A percentile compares a stretch with the other conserved stretches of the same genome.
These are phyloP conservation scores for Stachybotrys echinatus DNA, from an alignment of 2,329 filamentous ascomycete genomes.

Conservation along the genomic window DNA sequence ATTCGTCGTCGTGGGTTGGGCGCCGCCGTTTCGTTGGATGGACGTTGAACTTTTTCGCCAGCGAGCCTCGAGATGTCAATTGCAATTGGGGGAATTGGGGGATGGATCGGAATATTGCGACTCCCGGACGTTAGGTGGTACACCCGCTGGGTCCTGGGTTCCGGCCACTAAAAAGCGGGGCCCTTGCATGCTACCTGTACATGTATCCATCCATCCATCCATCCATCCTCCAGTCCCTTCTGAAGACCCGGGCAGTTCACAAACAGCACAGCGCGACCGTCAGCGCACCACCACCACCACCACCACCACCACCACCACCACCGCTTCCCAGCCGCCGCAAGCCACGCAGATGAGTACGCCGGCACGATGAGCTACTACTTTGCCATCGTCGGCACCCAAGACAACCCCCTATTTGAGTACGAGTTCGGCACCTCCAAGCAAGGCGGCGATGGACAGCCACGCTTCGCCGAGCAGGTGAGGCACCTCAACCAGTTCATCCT, in stretches of 20 bases:
- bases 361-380: slow-evolving; percentile 94
- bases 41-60: background rate
- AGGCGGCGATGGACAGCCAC: slow-evolving; percentile 85
- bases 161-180: background rate
- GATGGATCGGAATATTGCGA: slow-evolving; percentile 22
- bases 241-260: too few species aligned
- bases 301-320: background rate
- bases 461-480: slow-evolving; percentile 81
- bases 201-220: too few species aligned
- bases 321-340: background rate
- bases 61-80: background rate
- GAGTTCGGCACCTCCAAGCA: slow-evolving; percentile 96
- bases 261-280: too few species aligned
- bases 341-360: slow-evolving; percentile 18
- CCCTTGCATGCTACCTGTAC: too few species aligned
- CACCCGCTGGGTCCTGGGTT: background rate
- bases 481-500: slow-evolving; percentile 98
- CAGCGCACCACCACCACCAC: background rate
- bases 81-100: background rate
- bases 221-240: too few species aligned
- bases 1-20: slow-evolving; percentile 11
- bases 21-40: slow-evolving; percentile 4
- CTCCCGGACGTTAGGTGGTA: slow-evolving; percentile 9
- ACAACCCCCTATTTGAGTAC: slow-evolving; percentile 94
- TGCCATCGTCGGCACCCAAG: slow-evolving; percentile 89